A percentile compares a stretch with the other conserved stretches of the same genome.
phyloP scores from a whole-genome alignment of 2,329 filamentous ascomycete species.

The Aspergillus fructus region DNA sequence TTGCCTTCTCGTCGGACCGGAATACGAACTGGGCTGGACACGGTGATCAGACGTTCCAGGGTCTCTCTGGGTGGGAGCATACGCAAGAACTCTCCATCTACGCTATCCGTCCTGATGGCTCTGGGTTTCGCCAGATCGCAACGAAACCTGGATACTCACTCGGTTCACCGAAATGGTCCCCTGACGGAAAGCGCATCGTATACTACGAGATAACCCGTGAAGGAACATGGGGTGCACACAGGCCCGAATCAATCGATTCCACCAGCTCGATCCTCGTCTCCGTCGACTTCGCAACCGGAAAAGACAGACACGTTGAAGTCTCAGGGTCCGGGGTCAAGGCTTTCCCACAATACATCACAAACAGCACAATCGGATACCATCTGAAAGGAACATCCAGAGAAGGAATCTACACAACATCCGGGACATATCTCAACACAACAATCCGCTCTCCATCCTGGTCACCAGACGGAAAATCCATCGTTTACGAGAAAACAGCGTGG shows the following conservation, averaged over 20 bases:
- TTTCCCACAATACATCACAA: slow-evolving; percentile 32
- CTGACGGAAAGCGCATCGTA: slow-evolving; percentile 36
- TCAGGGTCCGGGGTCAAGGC: slow-evolving; percentile 31
- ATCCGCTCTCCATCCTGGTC: slow-evolving; percentile 33
- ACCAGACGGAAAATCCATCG: slow-evolving; percentile 27
- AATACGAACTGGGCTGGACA: slow-evolving; percentile 46
- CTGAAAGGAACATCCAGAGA: slow-evolving; percentile 21
- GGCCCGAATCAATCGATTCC: slow-evolving; percentile 16
- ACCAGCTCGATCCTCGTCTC: slow-evolving; percentile 26
- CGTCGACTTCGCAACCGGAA: slow-evolving; percentile 43
- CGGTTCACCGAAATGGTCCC: slow-evolving; percentile 41
- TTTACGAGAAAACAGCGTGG: slow-evolving; percentile 29
- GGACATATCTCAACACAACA: slow-evolving; percentile 10
- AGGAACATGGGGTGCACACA: slow-evolving; percentile 40
- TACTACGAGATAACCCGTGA: slow-evolving; percentile 44
- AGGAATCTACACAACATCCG: slow-evolving; percentile 31
- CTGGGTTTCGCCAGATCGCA: slow-evolving; percentile 36
- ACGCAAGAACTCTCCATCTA: slow-evolving; percentile 45
- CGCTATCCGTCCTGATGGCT: slow-evolving; percentile 37
- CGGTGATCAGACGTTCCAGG: slow-evolving; percentile 26
- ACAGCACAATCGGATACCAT: slow-evolving; percentile 26
- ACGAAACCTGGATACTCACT: slow-evolving; percentile 36
- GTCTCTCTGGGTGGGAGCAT: slow-evolving; percentile 43
- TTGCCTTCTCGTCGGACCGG: slow-evolving; percentile 44
- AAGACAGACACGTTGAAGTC: slow-evolving; percentile 31